A percentile compares a stretch with the other conserved stretches of the same genome.
These are phyloP conservation scores for Penicillium pulvis DNA, from an alignment of 495 filamentous ascomycete species.

Conservation along the genomic window DNA sequence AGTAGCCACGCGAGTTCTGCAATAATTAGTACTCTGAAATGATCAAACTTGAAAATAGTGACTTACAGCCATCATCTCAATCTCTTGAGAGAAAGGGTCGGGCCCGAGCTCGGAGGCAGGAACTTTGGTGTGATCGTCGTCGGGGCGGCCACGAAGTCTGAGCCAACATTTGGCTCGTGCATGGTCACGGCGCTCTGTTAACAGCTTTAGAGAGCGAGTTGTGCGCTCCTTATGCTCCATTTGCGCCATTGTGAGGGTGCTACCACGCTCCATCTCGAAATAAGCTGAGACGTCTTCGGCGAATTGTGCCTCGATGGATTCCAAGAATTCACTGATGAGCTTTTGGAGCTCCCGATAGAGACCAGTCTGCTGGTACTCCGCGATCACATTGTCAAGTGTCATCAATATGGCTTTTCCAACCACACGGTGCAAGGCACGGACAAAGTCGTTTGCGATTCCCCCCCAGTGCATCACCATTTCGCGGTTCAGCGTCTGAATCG, in stretches of 20 bases:
- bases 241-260: conserved; percentile 40
- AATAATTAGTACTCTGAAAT: conserved; percentile 4
- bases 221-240: conserved; percentile 22
- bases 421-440: conserved; percentile 28
- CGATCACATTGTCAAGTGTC: conserved; percentile 37
- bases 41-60: not conserved
- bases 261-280: conserved; percentile 33
- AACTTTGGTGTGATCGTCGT: conserved; percentile 14
- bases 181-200: conserved; percentile 7
- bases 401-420: conserved; percentile 34
- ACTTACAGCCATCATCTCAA: conserved; percentile 56
- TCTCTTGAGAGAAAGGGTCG: conserved; percentile 47
- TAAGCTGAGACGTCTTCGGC: conserved; percentile 19
- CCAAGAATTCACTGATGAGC: conserved; percentile 35
- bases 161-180: conserved; percentile 23
- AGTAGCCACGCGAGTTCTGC: conserved; percentile 52
- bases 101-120: conserved; percentile 36
- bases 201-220: conserved; percentile 3
- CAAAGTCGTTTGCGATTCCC: conserved; percentile 31
- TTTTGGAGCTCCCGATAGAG: conserved; percentile 33
- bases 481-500: conserved; percentile 42
- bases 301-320: conserved; percentile 26
- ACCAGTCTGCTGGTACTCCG: conserved; percentile 37
- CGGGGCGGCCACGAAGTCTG: conserved; percentile 8
- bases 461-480: conserved; percentile 45